Evolutionary conservation across 805 yeast species (phyloP).

Genomic region (Teunomyces panamensis): DNA sequence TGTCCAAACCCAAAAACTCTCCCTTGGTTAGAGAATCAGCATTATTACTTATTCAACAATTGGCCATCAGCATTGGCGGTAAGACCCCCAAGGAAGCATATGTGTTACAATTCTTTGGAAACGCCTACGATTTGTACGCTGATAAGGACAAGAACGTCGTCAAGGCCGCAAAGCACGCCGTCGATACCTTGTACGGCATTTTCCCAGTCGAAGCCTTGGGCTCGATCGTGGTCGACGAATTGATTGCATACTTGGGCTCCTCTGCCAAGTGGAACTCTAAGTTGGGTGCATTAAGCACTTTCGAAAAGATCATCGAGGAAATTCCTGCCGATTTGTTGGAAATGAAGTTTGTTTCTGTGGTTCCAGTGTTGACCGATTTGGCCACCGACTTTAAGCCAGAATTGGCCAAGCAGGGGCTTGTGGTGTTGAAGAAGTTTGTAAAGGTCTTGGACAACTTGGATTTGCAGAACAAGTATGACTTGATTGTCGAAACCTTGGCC

Average conservation of each 20-base stretch:
- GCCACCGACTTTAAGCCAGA: conserved; percentile 97
- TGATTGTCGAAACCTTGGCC: conserved; percentile 82
- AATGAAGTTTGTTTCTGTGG: conserved; percentile 68
- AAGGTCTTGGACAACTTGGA: conserved; percentile 89
- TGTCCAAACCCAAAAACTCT: conserved; percentile 72
- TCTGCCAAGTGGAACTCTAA: conserved; percentile 95
- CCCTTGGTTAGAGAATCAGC: conserved; percentile 76
- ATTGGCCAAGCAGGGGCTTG: conserved; percentile 79
- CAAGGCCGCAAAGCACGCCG: conserved; percentile 80
- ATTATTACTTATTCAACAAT: conserved; percentile 57
- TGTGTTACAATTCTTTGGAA: conserved; percentile 58
- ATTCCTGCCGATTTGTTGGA: conserved; percentile 86
- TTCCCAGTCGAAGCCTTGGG: conserved; percentile 79
- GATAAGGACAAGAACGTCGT: conserved; percentile 87
- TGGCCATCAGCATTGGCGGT: conserved; percentile 60
- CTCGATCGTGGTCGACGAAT: conserved; percentile 59
- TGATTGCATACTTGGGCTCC: conserved; percentile 63
- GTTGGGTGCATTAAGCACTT: conserved; percentile 67
- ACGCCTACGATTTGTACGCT: conserved; percentile 68
- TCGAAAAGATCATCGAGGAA: conserved; percentile 74
- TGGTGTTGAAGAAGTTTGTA: conserved; percentile 67
- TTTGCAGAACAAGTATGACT: conserved; percentile 77
- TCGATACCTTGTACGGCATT: conserved; percentile 64
- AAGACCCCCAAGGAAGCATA: conserved; percentile 73
- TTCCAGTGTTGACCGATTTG: conserved; percentile 84